Evolutionary conservation across 2,329 filamentous ascomycete species (phyloP).

Genomic region (Aspergillus udagawae): DNA sequence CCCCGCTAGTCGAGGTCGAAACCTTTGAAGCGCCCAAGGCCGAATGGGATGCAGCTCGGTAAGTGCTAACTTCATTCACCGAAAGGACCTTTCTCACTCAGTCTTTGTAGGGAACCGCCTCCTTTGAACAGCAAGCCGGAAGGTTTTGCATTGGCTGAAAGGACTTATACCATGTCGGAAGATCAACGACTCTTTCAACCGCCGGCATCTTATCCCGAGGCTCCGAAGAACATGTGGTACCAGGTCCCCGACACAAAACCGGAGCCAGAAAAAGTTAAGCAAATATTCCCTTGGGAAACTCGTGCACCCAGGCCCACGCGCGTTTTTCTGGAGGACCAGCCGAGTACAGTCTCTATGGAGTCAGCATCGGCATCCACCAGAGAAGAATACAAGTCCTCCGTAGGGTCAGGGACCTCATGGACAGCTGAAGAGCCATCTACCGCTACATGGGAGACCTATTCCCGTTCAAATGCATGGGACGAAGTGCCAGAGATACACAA

Average conservation of each 20-base stretch:
- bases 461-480: conserved; percentile 88
- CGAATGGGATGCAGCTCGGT: conserved; percentile 62
- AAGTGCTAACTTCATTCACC: conserved; percentile 26
- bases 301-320: conserved; percentile 58
- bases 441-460: conserved; percentile 68
- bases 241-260: conserved; percentile 62
- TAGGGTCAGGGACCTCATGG: conserved; percentile 9
- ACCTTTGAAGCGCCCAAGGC: conserved; percentile 55
- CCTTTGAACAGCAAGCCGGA: conserved; percentile 71
- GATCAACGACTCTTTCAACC: conserved; percentile 72
- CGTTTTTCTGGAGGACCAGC: conserved; percentile 39
- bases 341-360: conserved; percentile 1
- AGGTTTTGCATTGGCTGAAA: conserved; percentile 74
- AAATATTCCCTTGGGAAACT: conserved; percentile 89
- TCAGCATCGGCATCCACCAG: conserved; percentile 6
- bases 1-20: conserved; percentile 30
- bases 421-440: conserved; percentile 31
- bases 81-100: conserved; percentile 18
- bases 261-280: conserved; percentile 56
- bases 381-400: conserved; percentile 13
- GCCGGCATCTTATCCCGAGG: conserved; percentile 72
- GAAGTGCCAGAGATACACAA: conserved; percentile 80
- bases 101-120: conserved; percentile 52
- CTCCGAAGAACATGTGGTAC: conserved; percentile 85
- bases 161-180: conserved; percentile 78